Evolutionary conservation across 345 rosid species (phyloP).

Genomic region (Brassica juncea): DNA sequence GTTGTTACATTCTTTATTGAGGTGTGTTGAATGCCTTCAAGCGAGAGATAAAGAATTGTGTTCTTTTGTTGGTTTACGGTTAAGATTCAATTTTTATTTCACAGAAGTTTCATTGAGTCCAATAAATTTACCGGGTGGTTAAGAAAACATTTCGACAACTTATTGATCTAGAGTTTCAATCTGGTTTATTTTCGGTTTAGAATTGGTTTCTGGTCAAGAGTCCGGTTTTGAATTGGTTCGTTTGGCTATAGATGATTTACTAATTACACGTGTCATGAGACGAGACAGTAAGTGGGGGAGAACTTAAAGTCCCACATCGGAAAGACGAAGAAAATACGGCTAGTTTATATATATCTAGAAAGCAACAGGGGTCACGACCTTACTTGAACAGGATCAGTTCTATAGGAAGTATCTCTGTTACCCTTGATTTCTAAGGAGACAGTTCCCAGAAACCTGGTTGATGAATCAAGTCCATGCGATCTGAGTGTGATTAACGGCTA

Average conservation of each 20-base stretch:
- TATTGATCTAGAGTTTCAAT: neutral
- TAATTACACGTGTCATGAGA: neutral
- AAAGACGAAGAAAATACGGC: rapidly evolving
- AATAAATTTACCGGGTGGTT: neutral
- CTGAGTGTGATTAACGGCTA: constrained; percentile 39
- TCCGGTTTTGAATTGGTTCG: neutral
- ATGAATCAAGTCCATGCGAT: constrained; percentile 18
- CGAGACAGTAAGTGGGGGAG: neutral
- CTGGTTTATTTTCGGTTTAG: neutral
- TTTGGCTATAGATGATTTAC: neutral
- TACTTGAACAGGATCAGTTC: constrained; percentile 39
- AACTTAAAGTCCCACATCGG: constrained; percentile 22
- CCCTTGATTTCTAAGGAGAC: constrained; percentile 34
- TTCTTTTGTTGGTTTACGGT: neutral
- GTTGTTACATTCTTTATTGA: constrained; percentile 6
- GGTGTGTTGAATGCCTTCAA: constrained; percentile 3
- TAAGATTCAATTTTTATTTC: neutral
- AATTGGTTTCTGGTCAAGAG: neutral
- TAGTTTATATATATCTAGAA: neutral
- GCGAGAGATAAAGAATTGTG: neutral
- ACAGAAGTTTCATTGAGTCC: neutral
- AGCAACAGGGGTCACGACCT: neutral
- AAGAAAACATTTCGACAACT: neutral
- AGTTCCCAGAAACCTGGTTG: constrained; percentile 13
- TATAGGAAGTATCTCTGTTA: constrained; percentile 22